phyloP scores from a whole-genome alignment of 345 rosid genomes.

The Gossypium arboreum region DNA sequence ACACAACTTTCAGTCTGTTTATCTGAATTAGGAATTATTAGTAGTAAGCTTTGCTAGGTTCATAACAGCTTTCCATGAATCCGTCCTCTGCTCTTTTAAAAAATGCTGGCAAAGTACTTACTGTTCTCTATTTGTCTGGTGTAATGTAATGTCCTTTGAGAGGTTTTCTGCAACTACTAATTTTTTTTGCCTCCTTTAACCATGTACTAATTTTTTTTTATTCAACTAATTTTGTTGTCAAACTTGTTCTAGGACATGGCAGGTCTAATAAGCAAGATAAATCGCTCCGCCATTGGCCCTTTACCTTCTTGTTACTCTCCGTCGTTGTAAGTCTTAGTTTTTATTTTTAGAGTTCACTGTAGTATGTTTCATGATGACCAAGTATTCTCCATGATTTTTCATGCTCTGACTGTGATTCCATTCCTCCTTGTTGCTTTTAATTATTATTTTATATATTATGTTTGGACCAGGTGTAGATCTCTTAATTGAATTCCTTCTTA shows the following conservation, averaged over 20 bases:
- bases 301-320: constrained; percentile 93
- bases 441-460: neutral
- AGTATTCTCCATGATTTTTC: neutral
- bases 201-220: neutral
- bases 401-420: neutral
- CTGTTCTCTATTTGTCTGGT: neutral
- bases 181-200: neutral
- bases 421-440: neutral
- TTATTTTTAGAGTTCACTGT: constrained; percentile 6
- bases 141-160: constrained; percentile 3
- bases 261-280: constrained; percentile 95
- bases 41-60: neutral
- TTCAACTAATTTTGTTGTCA: constrained; percentile 19
- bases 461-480: neutral
- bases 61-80: neutral
- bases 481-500: neutral
- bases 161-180: constrained; percentile 6
- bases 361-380: constrained; percentile 3
- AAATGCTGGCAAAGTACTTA: neutral
- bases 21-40: neutral
- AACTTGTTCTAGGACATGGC: constrained; percentile 81
- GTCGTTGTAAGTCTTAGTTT: constrained; percentile 60
- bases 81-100: neutral
- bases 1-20: neutral
- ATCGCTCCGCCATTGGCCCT: constrained; percentile 93